Evolutionary conservation across 1,139 yeast genomes (phyloP).

Genomic region (Geotrichum aggregatum): DNA sequence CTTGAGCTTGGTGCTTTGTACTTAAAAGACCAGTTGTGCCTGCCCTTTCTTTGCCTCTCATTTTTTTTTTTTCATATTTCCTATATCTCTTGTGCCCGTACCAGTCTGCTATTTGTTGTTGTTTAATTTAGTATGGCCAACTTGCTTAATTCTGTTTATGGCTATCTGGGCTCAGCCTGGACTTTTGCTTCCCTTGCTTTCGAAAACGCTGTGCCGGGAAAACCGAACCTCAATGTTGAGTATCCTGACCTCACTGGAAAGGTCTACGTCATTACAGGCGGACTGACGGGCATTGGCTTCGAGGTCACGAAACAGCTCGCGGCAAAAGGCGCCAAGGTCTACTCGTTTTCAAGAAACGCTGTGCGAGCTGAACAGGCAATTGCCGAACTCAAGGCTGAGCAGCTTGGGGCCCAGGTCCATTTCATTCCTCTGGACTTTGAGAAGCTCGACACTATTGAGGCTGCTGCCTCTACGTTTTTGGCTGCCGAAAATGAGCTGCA

Average conservation of each 20-base stretch:
- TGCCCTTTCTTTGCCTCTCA: too few species aligned
- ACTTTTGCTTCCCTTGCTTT: neutral
- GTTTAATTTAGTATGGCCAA: too few species aligned
- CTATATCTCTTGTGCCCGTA: too few species aligned
- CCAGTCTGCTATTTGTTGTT: too few species aligned
- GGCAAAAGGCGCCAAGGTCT: constrained; percentile 45
- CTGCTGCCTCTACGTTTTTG: too few species aligned
- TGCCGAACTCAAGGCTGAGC: constrained; percentile 33
- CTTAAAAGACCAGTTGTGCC: too few species aligned
- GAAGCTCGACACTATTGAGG: constrained; percentile 39
- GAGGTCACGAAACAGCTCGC: constrained; percentile 42
- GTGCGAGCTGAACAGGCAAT: constrained; percentile 40
- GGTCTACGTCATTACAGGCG: constrained; percentile 47
- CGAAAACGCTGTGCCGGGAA: neutral
- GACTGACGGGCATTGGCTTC: constrained; percentile 48
- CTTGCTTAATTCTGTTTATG: too few species aligned
- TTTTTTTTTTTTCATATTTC: too few species aligned
- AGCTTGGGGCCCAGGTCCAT: constrained; percentile 30
- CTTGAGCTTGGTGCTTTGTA: too few species aligned
- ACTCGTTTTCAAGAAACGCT: constrained; percentile 43
- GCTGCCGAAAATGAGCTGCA: too few species aligned
- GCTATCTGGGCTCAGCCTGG: too few species aligned
- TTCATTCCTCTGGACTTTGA: constrained; percentile 41
- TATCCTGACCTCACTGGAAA: constrained; percentile 46
- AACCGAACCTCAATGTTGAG: constrained; percentile 28